A percentile compares a stretch with the other conserved stretches of the same genome.
These are phyloP conservation scores for Tylopilus orsonianus DNA, from an alignment of 1,284 basidiomycete genomes.

Conservation along the genomic window DNA sequence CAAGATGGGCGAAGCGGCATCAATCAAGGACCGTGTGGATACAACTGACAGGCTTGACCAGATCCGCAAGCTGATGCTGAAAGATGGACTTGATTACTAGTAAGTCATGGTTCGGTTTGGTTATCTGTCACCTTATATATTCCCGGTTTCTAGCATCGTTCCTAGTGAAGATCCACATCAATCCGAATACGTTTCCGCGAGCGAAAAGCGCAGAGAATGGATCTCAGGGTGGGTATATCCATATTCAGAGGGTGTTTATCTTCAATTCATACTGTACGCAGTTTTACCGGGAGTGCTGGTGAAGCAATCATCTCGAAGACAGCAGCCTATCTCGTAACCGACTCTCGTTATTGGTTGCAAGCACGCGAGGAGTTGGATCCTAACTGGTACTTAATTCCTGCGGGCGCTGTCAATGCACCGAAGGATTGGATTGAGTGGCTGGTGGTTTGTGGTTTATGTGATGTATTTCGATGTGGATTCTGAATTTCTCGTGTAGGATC, in stretches of 20 bases:
- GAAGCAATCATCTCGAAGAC: conserved; percentile 73
- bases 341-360: conserved; percentile 90
- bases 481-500: conserved; percentile 39
- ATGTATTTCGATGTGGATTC: background rate
- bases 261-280: conserved; percentile 31
- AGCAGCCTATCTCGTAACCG: conserved; percentile 75
- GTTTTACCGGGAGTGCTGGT: conserved; percentile 87
- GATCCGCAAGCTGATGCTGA: conserved; percentile 68
- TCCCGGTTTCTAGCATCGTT: conserved; percentile 49
- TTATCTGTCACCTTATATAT: conserved; percentile 9
- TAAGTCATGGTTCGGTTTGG: conserved; percentile 43
- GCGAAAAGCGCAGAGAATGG: conserved; percentile 82
- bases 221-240: conserved; percentile 67
- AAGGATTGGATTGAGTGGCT: conserved; percentile 83
- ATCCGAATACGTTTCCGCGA: conserved; percentile 82
- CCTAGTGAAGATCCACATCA: conserved; percentile 88
- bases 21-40: conserved; percentile 52
- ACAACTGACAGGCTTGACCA: conserved; percentile 64
- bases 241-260: background rate
- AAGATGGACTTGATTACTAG: conserved; percentile 84
- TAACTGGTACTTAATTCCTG: conserved; percentile 76
- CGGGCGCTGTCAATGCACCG: conserved; percentile 58
- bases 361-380: conserved; percentile 74
- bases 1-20: conserved; percentile 63
- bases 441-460: conserved; percentile 41